phyloP scores from a whole-genome alignment of 352 stramenopile genomes.

The Phytophthora pini region DNA sequence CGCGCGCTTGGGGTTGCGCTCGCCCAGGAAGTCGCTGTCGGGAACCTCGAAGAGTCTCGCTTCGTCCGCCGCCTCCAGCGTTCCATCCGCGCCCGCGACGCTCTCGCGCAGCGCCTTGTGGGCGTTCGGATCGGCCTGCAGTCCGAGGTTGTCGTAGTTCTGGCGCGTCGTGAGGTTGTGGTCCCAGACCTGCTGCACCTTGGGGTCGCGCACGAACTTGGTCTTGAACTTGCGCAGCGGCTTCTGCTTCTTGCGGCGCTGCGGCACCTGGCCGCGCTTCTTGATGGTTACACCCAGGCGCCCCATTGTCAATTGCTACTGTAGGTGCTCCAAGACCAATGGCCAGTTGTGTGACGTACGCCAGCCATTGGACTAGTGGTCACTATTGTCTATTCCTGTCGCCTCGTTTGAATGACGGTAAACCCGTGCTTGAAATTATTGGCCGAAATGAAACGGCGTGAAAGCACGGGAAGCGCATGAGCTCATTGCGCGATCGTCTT shows the following conservation, averaged over 20 bases:
- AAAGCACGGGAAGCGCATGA: not conserved
- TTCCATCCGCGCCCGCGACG: constrained; percentile 50
- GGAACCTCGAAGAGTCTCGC: constrained; percentile 72
- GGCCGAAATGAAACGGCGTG: constrained; percentile 2
- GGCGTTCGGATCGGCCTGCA: constrained; percentile 74
- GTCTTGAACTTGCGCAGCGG: constrained; percentile 78
- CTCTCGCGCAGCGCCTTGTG: constrained; percentile 55
- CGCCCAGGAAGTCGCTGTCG: constrained; percentile 79
- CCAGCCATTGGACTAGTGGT: constrained; percentile 19
- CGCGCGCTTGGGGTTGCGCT: constrained; percentile 70
- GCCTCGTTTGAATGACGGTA: not conserved
- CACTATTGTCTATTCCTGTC: not conserved
- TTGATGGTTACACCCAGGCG: constrained; percentile 67
- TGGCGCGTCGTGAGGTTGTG: constrained; percentile 82
- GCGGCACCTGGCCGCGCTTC: constrained; percentile 68
- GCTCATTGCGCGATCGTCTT: constrained; percentile 19
- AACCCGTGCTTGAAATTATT: constrained; percentile 25
- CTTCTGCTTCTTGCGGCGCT: constrained; percentile 72
- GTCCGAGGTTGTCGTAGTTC: constrained; percentile 81
- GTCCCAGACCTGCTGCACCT: constrained; percentile 78
- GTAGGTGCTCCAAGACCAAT: constrained; percentile 7
- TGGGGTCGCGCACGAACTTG: constrained; percentile 73
- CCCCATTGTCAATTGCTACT: constrained; percentile 33
- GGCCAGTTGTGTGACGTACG: constrained; percentile 24
- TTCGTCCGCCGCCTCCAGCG: constrained; percentile 60